Base-by-base conservation (phyloP, 2,329 filamentous ascomycete genomes). In the Orbilia quercus region DNA sequence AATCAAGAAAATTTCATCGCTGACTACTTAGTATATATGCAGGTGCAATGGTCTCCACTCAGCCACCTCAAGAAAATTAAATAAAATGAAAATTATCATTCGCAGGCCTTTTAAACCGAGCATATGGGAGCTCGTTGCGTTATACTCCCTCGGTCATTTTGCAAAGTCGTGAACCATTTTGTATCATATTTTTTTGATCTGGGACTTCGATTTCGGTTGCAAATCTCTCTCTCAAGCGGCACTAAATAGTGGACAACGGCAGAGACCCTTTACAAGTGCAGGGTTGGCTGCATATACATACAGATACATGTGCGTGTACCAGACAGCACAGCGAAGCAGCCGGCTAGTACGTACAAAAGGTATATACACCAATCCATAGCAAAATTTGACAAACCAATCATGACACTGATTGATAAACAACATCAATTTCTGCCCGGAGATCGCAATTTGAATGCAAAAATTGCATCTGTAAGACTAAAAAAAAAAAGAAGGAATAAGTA, bases 41-140 rank as follows among this genome's bases (percentile, higher is more conserved):
- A 66, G 58, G 40, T 36, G 25, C 53, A 58, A 36, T 9, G 11
- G 57, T 67, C 67, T 63, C 67, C 67, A 72, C 67, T 23, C 58
- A 47, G 53, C 51, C 67, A 45, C n/a, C 28, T 9, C 28, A 31
- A 31, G 28, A 9, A 31, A 64, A 25, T 28, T 23, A 16, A 28
- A 45, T 59, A 23, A 59, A 42, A 59, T 54, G 59, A 40, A n/a
- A 72, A 64, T 64, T 36, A 58, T 59, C 48, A 25, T 23, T 14
- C 7, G 16, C n/a, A n/a, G n/a, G n/a, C n/a, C n/a, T n/a, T n/a
- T n/a, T n/a, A n/a, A n/a, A n/a, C n/a, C n/a, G n/a, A n/a, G n/a
- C n/a, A 51, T 47, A 28, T 12, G 34, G 45, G 67, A 72, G 67
- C 67, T 72, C 66, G 34, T 25, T 38, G 59, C 31, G 36, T 9